Percentiles rank a stretch among this genome's conserved stretches.
These are phyloP conservation scores for Pythium angustatum DNA, from an alignment of 352 stramenopile genomes.

Conservation along the genomic window DNA sequence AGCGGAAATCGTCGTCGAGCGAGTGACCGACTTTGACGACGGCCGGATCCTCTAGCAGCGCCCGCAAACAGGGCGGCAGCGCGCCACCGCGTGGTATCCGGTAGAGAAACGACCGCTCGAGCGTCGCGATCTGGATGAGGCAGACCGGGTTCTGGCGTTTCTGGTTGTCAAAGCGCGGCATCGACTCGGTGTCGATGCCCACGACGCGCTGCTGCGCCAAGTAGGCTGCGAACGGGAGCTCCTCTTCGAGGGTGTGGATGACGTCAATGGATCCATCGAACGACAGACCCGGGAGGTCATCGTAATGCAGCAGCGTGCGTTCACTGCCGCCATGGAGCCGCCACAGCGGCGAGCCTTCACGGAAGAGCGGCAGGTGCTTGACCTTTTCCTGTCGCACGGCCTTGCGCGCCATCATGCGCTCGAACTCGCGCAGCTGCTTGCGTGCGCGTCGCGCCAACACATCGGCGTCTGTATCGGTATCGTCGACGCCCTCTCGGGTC, in stretches of 20 bases:
- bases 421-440: constrained; percentile 42
- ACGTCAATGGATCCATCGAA: constrained; percentile 63
- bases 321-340: constrained; percentile 39
- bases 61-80: constrained; percentile 56
- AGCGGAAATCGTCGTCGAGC: constrained; percentile 72
- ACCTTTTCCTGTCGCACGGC: constrained; percentile 47
- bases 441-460: background rate
- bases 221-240: constrained; percentile 49
- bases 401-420: constrained; percentile 57
- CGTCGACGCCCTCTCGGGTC: background rate
- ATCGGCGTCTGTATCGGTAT: background rate
- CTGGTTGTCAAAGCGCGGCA: constrained; percentile 62
- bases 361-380: constrained; percentile 75
- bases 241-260: constrained; percentile 64
- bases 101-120: constrained; percentile 78
- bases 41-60: constrained; percentile 52
- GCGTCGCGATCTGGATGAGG: constrained; percentile 76
- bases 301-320: constrained; percentile 52
- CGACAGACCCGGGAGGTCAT: constrained; percentile 42
- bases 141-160: constrained; percentile 68
- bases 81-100: constrained; percentile 51
- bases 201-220: constrained; percentile 50
- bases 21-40: constrained; percentile 83
- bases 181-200: constrained; percentile 81
- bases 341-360: constrained; percentile 51